A percentile compares a stretch with the other conserved stretches of the same genome.
phyloP scores from a whole-genome alignment of 2,329 filamentous ascomycete genomes.

The Ramularia collo-cygni region DNA sequence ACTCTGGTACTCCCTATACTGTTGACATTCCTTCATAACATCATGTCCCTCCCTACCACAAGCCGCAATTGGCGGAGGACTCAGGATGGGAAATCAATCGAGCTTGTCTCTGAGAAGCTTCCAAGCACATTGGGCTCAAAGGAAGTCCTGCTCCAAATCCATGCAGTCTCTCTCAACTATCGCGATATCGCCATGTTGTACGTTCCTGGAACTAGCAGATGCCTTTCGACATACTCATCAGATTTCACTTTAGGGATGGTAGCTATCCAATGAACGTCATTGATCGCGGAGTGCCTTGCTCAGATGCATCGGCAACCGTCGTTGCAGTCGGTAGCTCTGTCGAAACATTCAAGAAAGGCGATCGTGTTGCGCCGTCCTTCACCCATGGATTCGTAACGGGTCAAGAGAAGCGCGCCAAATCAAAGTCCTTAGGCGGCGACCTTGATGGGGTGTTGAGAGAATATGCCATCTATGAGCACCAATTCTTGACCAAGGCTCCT shows the following conservation, averaged over 20 bases:
- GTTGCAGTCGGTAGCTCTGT: constrained; percentile 19
- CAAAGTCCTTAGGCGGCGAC: constrained; percentile 45
- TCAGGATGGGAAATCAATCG: constrained; percentile 23
- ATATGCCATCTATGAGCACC: constrained; percentile 48
- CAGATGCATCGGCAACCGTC: constrained; percentile 29
- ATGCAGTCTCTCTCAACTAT: constrained; percentile 47
- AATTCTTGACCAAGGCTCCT: constrained; percentile 48
- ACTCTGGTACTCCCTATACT: too few relatives aligned
- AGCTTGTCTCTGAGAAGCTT: constrained; percentile 11
- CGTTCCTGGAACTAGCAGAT: constrained; percentile 4
- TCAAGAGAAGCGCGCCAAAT: constrained; percentile 20
- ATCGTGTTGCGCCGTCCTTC: constrained; percentile 25
- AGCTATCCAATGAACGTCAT: constrained; percentile 27
- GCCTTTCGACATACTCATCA: too few relatives aligned
- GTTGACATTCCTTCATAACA: too few relatives aligned
- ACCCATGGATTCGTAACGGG: constrained; percentile 39
- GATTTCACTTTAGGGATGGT: constrained; percentile 29
- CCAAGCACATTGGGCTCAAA: constrained; percentile 23
- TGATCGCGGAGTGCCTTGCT: constrained; percentile 25
- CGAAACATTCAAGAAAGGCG: constrained; percentile 13
- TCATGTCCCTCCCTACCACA: constrained; percentile 5
- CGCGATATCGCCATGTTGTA: constrained; percentile 33
- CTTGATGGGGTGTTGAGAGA: constrained; percentile 51
- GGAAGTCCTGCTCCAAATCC: constrained; percentile 44
- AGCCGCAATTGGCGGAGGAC: constrained; percentile 31